Evolutionary conservation across 2,329 filamentous ascomycete species (phyloP).

Genomic region (Fusarium liriodendri): DNA sequence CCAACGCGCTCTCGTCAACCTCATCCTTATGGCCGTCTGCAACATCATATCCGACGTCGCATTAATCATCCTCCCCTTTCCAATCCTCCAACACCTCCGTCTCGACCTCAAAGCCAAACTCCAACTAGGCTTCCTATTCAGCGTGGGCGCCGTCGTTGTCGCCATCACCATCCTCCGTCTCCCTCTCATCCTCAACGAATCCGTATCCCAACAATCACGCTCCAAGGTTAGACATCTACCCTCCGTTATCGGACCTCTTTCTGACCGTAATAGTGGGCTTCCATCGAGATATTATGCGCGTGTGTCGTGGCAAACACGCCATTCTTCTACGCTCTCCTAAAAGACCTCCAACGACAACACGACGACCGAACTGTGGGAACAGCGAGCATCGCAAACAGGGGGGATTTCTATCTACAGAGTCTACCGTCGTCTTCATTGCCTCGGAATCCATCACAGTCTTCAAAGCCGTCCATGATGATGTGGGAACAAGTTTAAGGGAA

Average conservation of each 20-base stretch:
- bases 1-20: slow-evolving; percentile 42
- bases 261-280: slow-evolving; percentile 42
- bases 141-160: slow-evolving; percentile 43
- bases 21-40: slow-evolving; percentile 45
- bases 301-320: slow-evolving; percentile 47
- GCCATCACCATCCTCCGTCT: slow-evolving; percentile 46
- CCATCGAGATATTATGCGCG: slow-evolving; percentile 48
- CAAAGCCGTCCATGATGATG: background rate
- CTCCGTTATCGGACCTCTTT: background rate
- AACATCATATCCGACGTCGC: slow-evolving; percentile 46
- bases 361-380: slow-evolving; percentile 31
- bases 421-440: slow-evolving; percentile 20
- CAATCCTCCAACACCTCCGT: slow-evolving; percentile 42
- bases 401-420: slow-evolving; percentile 29
- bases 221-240: slow-evolving; percentile 38
- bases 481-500: background rate
- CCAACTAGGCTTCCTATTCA: slow-evolving; percentile 42
- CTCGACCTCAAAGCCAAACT: slow-evolving; percentile 33
- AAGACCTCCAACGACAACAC: slow-evolving; percentile 43
- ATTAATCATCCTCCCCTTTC: slow-evolving; percentile 46
- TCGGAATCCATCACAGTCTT: background rate
- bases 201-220: slow-evolving; percentile 45
- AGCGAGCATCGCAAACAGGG: slow-evolving; percentile 12
- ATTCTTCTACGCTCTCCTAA: slow-evolving; percentile 45
- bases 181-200: slow-evolving; percentile 44